Evolutionary conservation across 2,329 filamentous ascomycete genomes (phyloP).

Genomic region (Penicillium hesseltinei): DNA sequence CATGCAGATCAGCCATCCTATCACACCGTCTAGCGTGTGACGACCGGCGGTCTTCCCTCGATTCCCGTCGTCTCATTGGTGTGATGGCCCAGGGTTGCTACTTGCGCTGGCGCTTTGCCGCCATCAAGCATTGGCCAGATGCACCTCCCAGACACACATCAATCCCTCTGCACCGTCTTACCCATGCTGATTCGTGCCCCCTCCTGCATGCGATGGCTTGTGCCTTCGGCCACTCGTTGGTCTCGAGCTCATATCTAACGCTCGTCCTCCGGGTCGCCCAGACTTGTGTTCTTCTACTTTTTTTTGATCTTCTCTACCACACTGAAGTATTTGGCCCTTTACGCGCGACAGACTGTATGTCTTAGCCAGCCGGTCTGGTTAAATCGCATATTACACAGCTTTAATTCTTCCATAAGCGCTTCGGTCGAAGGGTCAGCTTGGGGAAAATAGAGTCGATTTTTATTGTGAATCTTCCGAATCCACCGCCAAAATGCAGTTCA

Average conservation of each 20-base stretch:
- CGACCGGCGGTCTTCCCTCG: slow-evolving; percentile 23
- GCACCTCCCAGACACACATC: slow-evolving; percentile 31
- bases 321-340: slow-evolving; percentile 14
- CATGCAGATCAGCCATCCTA: slow-evolving; percentile 29
- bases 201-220: slow-evolving; percentile 27
- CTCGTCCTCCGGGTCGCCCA: slow-evolving; percentile 25
- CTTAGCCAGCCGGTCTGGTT: slow-evolving; percentile 42
- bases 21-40: slow-evolving; percentile 40
- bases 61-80: slow-evolving; percentile 30
- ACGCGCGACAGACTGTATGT: slow-evolving; percentile 32
- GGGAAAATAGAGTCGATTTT: background rate
- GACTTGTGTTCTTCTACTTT: slow-evolving; percentile 17
- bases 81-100: slow-evolving; percentile 18
- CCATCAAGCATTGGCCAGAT: slow-evolving; percentile 36
- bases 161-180: slow-evolving; percentile 20
- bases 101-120: slow-evolving; percentile 35
- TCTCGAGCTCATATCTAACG: slow-evolving; percentile 32
- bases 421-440: slow-evolving; percentile 3
- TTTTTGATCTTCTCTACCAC: slow-evolving; percentile 15
- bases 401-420: slow-evolving; percentile 3
- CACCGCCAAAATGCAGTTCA: slow-evolving; percentile 36
- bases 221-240: slow-evolving; percentile 9
- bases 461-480: background rate
- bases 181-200: slow-evolving; percentile 30
- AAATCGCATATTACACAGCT: slow-evolving; percentile 14